These are phyloP conservation scores for Hypoxylon fragiforme DNA, from an alignment of 495 filamentous ascomycete genomes.

Conservation along the genomic window DNA sequence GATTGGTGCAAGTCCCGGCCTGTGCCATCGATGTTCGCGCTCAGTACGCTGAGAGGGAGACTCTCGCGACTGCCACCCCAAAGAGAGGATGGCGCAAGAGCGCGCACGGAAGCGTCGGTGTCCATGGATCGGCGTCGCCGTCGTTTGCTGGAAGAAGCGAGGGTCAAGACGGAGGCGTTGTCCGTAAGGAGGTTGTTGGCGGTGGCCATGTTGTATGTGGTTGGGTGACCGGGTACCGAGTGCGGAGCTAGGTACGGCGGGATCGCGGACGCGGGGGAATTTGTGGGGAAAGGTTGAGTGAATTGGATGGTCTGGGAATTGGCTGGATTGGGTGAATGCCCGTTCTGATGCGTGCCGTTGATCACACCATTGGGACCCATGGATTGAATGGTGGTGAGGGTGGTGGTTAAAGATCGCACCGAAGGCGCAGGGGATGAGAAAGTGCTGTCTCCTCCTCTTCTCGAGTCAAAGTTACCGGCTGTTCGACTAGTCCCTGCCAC, in stretches of 20 bases:
- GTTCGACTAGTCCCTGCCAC: slow-evolving; percentile 65
- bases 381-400: slow-evolving; percentile 94
- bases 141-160: slow-evolving; percentile 93
- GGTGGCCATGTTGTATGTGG: slow-evolving; percentile 84
- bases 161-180: slow-evolving; percentile 91
- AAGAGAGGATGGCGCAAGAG: slow-evolving; percentile 85
- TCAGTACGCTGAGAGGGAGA: slow-evolving; percentile 85
- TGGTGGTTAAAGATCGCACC: slow-evolving; percentile 88
- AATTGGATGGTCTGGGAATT: slow-evolving; percentile 70
- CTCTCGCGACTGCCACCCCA: slow-evolving; percentile 90
- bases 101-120: slow-evolving; percentile 93
- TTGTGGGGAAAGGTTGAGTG: slow-evolving; percentile 84
- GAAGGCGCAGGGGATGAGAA: slow-evolving; percentile 95
- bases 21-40: slow-evolving; percentile 64
- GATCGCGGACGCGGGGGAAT: slow-evolving; percentile 74
- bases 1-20: slow-evolving; percentile 54
- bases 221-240: slow-evolving; percentile 60
- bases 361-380: slow-evolving; percentile 68
- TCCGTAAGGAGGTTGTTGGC: slow-evolving; percentile 92
- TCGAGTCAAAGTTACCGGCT: slow-evolving; percentile 64
- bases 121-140: slow-evolving; percentile 88
- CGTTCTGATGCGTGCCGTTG: slow-evolving; percentile 39
- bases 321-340: slow-evolving; percentile 51
- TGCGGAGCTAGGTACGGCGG: slow-evolving; percentile 71
- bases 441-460: slow-evolving; percentile 77